A percentile compares a stretch with the other conserved stretches of the same genome.
Conservation (phyloP, 2,329 filamentous ascomycete genomes). For the Cercospora canescens region DNA sequence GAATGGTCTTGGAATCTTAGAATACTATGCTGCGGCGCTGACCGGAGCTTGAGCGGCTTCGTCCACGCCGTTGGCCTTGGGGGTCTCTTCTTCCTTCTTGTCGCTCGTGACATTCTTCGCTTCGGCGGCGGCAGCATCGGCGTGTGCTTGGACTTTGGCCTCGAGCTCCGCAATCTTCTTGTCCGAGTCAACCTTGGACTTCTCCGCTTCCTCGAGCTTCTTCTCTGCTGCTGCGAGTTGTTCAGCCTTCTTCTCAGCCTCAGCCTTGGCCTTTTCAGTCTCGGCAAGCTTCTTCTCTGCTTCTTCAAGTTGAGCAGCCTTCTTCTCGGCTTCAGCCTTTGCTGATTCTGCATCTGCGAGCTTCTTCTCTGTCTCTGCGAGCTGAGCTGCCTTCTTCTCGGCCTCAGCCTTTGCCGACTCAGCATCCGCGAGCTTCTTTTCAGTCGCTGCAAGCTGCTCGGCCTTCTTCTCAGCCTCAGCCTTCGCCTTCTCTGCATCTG, state of each 20-base stretch:
- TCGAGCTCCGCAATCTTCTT: slow-evolving; percentile 13
- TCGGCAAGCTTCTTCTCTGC: background rate
- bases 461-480: background rate
- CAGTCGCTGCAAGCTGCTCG: slow-evolving; percentile 4
- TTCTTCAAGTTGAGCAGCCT: background rate
- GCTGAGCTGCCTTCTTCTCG: slow-evolving; percentile 9
- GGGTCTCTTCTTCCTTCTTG: background rate
- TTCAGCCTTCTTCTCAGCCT: background rate
- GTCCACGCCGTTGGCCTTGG: slow-evolving; percentile 6
- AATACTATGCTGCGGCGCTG: slow-evolving; percentile 6
- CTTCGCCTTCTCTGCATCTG: background rate
- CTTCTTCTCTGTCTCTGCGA: slow-evolving; percentile 8
- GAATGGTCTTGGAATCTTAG: background rate
- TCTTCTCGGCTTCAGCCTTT: slow-evolving; percentile 7
- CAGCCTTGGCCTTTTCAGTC: background rate
- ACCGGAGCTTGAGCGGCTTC: slow-evolving; percentile 4
- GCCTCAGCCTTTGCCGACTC: slow-evolving; percentile 2
- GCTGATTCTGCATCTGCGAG: slow-evolving; percentile 8
- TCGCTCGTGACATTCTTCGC: background rate
- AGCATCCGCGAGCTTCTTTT: slow-evolving; percentile 1
- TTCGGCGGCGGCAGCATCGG: slow-evolving; percentile 1
- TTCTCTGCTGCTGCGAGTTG: background rate
- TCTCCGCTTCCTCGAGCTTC: slow-evolving; percentile 5
- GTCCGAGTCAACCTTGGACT: background rate
- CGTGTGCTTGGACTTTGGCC: slow-evolving; percentile 7